These are phyloP conservation scores for Didymella pinodella DNA, from an alignment of 2,329 filamentous ascomycete species.

Conservation along the genomic window DNA sequence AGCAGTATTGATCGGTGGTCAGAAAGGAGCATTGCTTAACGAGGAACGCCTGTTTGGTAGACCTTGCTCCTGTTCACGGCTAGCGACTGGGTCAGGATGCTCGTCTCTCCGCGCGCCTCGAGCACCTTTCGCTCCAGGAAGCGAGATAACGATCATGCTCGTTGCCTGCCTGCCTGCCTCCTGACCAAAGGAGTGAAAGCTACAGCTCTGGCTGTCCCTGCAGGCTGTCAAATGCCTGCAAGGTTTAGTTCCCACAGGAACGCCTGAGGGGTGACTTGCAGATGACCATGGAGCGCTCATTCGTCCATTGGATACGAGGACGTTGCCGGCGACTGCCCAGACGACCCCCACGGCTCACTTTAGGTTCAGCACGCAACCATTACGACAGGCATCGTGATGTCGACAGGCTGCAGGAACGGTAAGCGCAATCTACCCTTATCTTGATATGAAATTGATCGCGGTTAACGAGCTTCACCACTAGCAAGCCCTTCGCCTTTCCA, in stretches of 20 bases:
- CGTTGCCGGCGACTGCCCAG: constrained; percentile 16
- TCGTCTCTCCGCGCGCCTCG: constrained; percentile 19
- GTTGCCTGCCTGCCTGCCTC: constrained; percentile 23
- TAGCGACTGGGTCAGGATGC: constrained; percentile 24
- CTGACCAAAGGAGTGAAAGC: constrained; percentile 25
- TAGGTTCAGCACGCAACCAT: constrained; percentile 26
- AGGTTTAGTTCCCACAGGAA: constrained; percentile 23
- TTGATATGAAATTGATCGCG: constrained; percentile 21
- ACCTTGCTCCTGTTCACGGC: constrained; percentile 24
- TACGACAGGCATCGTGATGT: constrained; percentile 28
- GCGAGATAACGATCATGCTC: constrained; percentile 42
- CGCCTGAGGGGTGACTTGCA: constrained; percentile 18
- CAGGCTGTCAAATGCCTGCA: constrained; percentile 22
- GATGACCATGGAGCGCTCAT: constrained; percentile 15
- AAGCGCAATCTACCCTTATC: constrained; percentile 28
- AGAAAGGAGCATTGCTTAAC: constrained; percentile 17
- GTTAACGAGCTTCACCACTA: constrained; percentile 19
- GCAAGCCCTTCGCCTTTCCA: constrained; percentile 12
- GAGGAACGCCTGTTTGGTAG: constrained; percentile 39
- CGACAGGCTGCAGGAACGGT: constrained; percentile 38
- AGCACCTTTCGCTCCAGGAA: constrained; percentile 16
- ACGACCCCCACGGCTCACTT: constrained; percentile 41
- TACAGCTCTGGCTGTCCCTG: constrained; percentile 14
- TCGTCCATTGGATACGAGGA: constrained; percentile 20
- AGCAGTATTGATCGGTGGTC: constrained; percentile 35